Evolutionary conservation across 495 filamentous ascomycete species (phyloP).

Genomic region (Bombardia bombarda): DNA sequence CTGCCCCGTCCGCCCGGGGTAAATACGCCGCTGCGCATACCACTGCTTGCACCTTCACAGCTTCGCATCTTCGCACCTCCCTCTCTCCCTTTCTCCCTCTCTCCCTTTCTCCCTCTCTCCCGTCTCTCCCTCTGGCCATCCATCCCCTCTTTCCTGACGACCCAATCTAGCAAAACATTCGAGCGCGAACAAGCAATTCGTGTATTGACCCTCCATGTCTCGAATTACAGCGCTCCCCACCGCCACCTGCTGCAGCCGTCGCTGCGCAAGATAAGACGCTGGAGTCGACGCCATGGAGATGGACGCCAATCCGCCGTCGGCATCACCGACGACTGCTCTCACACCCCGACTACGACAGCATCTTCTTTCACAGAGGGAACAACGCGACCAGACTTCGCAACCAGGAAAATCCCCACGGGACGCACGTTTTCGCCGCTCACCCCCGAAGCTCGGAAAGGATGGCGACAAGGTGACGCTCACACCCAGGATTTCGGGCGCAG

Average conservation of each 20-base stretch:
- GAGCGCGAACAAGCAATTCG: background rate
- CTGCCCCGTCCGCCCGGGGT: background rate
- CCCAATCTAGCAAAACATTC: too few species aligned
- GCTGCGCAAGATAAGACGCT: conserved; percentile 13
- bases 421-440: conserved; percentile 6
- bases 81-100: background rate
- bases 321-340: conserved; percentile 12
- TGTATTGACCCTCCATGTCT: conserved; percentile 22
- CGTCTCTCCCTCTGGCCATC: background rate
- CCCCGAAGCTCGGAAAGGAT: conserved; percentile 13
- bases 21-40: background rate
- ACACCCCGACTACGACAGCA: conserved; percentile 17
- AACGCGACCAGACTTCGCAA: conserved; percentile 3
- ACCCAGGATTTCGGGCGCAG: conserved; percentile 5
- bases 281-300: conserved; percentile 15
- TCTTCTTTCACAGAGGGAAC: conserved; percentile 11
- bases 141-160: background rate
- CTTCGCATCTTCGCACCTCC: background rate
- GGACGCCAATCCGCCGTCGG: conserved; percentile 16
- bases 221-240: conserved; percentile 10
- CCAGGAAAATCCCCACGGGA: conserved; percentile 8
- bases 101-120: background rate
- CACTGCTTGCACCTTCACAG: background rate
- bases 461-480: conserved; percentile 8
- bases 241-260: conserved; percentile 16